phyloP scores from a whole-genome alignment of 805 yeast genomes.

The Saturnispora quitensis region DNA sequence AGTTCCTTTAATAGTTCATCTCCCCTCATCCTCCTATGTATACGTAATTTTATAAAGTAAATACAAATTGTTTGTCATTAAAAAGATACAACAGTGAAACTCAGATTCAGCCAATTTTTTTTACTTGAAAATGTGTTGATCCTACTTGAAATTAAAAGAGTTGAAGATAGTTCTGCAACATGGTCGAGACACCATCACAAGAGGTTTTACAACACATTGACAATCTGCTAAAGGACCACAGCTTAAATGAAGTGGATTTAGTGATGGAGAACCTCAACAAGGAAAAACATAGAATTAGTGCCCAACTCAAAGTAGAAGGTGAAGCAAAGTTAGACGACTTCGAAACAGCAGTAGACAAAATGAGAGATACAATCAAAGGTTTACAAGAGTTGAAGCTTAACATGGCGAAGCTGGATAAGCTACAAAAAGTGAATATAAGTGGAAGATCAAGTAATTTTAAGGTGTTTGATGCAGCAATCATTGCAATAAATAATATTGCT shows the following conservation, averaged over 20 bases:
- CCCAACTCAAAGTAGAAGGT: slow-evolving; percentile 65
- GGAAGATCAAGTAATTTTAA: slow-evolving; percentile 56
- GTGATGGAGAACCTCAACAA: slow-evolving; percentile 48
- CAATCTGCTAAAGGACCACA: background rate
- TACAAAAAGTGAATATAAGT: slow-evolving; percentile 36
- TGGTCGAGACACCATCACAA: slow-evolving; percentile 1
- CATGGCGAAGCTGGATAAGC: slow-evolving; percentile 26
- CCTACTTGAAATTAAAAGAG: background rate
- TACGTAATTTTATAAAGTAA: background rate
- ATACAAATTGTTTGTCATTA: background rate
- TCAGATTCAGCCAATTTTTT: background rate
- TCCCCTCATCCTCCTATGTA: background rate
- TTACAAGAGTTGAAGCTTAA: slow-evolving; percentile 40
- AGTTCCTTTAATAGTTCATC: slow-evolving; percentile 23
- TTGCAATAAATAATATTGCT: slow-evolving; percentile 60
- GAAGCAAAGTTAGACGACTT: slow-evolving; percentile 32
- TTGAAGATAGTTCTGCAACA: background rate
- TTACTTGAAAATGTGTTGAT: background rate
- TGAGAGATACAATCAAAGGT: slow-evolving; percentile 31
- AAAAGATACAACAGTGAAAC: background rate
- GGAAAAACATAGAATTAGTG: slow-evolving; percentile 69
- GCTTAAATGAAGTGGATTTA: slow-evolving; percentile 32
- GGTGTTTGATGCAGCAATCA: slow-evolving; percentile 57
- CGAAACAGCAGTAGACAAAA: slow-evolving; percentile 16
- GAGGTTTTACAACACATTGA: slow-evolving; percentile 1